These are phyloP conservation scores for Saturnispora sekii DNA, from an alignment of 805 yeast species.

Conservation along the genomic window DNA sequence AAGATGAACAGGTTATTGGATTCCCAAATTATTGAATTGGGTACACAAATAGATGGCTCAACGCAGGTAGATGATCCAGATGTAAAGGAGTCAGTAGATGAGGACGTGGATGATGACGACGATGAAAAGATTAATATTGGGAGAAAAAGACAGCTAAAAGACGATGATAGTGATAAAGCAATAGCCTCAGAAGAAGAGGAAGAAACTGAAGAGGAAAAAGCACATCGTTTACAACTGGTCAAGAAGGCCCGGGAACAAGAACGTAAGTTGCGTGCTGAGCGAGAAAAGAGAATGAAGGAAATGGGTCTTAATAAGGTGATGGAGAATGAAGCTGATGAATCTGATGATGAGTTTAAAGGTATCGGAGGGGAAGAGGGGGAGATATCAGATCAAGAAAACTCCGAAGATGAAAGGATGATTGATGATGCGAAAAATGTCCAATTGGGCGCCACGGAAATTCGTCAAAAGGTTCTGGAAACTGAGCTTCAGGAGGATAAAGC, in stretches of 20 bases:
- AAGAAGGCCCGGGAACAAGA: slow-evolving; percentile 20
- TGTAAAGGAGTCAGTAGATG: slow-evolving; percentile 10
- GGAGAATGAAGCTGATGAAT: slow-evolving; percentile 80
- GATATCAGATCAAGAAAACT: slow-evolving; percentile 46
- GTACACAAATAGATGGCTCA: slow-evolving; percentile 4
- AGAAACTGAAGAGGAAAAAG: slow-evolving; percentile 32
- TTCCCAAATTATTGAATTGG: slow-evolving; percentile 1
- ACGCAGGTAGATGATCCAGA: slow-evolving; percentile 1
- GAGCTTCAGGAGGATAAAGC: slow-evolving; percentile 53
- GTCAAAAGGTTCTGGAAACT: slow-evolving; percentile 48
- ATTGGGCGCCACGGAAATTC: slow-evolving; percentile 48
- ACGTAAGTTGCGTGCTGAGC: slow-evolving; percentile 19
- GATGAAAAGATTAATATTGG: slow-evolving; percentile 16
- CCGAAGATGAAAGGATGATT: slow-evolving; percentile 71
- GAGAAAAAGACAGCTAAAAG: slow-evolving; percentile 17
- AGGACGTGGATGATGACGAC: slow-evolving; percentile 14
- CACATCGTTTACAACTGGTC: slow-evolving; percentile 16
- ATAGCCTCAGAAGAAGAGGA: slow-evolving; percentile 8
- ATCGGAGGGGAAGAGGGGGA: slow-evolving; percentile 67
- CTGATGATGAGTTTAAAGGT: slow-evolving; percentile 84
- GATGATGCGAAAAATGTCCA: slow-evolving; percentile 57
- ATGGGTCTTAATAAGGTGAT: slow-evolving; percentile 51
- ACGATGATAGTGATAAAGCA: slow-evolving; percentile 11
- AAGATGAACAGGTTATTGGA: slow-evolving; percentile 1
- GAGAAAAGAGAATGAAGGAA: slow-evolving; percentile 44